A percentile compares a stretch with the other conserved stretches of the same genome.
phyloP scores from a whole-genome alignment of 306 rosid genomes.

The Rosa multiflora region DNA sequence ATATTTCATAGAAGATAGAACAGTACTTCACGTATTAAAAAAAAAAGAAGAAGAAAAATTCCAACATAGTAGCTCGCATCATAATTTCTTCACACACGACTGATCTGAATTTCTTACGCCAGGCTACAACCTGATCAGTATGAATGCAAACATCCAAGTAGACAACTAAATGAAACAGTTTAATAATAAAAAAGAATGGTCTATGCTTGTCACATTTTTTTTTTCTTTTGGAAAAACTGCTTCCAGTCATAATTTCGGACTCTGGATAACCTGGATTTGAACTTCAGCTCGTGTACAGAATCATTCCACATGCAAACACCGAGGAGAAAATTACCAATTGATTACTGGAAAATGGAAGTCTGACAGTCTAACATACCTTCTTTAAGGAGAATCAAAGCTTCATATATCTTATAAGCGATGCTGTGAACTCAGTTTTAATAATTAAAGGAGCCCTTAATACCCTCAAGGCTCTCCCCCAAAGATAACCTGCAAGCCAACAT shows the following conservation, averaged over 20 bases:
- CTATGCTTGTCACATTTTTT: no score
- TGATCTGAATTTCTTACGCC: not conserved
- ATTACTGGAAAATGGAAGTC: not conserved
- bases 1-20: no score
- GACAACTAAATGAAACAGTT: not conserved
- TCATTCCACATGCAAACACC: not conserved
- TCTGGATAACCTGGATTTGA: not conserved
- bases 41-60: no score
- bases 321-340: not conserved
- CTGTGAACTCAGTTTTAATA: constrained; percentile 17
- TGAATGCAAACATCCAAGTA: not conserved
- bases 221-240: not conserved
- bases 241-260: not conserved
- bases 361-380: not conserved
- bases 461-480: constrained; percentile 81
- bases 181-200: not conserved
- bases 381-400: constrained; percentile 5
- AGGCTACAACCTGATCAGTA: not conserved
- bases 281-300: no score
- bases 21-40: no score
- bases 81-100: not conserved
- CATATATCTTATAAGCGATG: not conserved
- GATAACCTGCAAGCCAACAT: constrained; percentile 61
- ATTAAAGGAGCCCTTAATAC: constrained; percentile 71
- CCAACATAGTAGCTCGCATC: not conserved